These are phyloP conservation scores for Boechera divaricarpa DNA, from an alignment of 345 rosid genomes.

Conservation along the genomic window DNA sequence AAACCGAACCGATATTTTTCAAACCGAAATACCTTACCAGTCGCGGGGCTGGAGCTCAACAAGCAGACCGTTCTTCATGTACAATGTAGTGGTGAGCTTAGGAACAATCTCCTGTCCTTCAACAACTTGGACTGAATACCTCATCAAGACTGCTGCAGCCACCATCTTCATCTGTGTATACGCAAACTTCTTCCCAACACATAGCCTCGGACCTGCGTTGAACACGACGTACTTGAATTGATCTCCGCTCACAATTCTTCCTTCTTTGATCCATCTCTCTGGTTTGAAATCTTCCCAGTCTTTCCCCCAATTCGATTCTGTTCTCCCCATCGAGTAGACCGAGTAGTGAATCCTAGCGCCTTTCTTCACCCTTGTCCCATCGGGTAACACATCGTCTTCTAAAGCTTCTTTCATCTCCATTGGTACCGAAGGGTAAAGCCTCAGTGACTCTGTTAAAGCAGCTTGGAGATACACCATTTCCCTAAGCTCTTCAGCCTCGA, in stretches of 20 bases:
- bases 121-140: conserved; percentile 60
- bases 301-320: conserved; percentile 67
- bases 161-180: conserved; percentile 90
- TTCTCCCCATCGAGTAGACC: conserved; percentile 62
- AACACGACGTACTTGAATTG: conserved; percentile 82
- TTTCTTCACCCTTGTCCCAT: conserved; percentile 57
- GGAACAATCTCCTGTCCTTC: conserved; percentile 61
- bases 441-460: conserved; percentile 71
- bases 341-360: conserved; percentile 60
- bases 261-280: conserved; percentile 76
- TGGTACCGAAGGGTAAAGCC: conserved; percentile 80
- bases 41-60: conserved; percentile 56
- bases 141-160: conserved; percentile 64
- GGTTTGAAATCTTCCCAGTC: conserved; percentile 73
- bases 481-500: conserved; percentile 53
- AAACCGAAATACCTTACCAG: conserved; percentile 1
- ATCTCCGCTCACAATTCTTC: conserved; percentile 53
- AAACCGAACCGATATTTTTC: background rate
- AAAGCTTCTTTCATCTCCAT: conserved; percentile 67
- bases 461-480: conserved; percentile 76
- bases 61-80: conserved; percentile 69
- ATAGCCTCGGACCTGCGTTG: conserved; percentile 76
- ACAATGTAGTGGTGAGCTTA: conserved; percentile 73
- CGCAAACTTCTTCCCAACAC: conserved; percentile 78
- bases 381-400: conserved; percentile 67